Evolutionary conservation across 2,329 filamentous ascomycete species (phyloP).

Genomic region (Harringtonia lauricola): DNA sequence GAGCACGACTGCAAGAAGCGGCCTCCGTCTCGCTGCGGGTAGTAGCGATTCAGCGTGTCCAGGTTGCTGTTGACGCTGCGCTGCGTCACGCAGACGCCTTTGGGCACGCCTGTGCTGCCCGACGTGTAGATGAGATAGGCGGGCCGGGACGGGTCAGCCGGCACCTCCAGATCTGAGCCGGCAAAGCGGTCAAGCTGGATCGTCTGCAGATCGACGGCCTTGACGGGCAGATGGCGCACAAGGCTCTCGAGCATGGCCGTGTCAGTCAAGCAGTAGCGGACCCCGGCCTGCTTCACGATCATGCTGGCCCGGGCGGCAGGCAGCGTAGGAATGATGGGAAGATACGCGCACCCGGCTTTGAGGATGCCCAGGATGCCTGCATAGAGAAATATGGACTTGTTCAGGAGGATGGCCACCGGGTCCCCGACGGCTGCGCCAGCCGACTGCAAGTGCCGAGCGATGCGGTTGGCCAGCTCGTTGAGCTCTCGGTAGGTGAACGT

Average conservation of each 20-base stretch:
- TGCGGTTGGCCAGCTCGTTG: slow-evolving; percentile 49
- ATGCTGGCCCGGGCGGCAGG: slow-evolving; percentile 47
- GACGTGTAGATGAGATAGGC: slow-evolving; percentile 78
- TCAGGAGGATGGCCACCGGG: slow-evolving; percentile 63
- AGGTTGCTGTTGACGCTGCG: slow-evolving; percentile 68
- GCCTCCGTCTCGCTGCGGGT: slow-evolving; percentile 41
- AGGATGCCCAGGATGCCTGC: slow-evolving; percentile 61
- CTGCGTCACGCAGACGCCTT: slow-evolving; percentile 70
- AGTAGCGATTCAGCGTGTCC: slow-evolving; percentile 51
- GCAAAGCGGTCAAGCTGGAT: slow-evolving; percentile 10
- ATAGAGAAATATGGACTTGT: slow-evolving; percentile 66
- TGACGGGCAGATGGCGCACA: neutral
- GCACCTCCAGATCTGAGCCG: slow-evolving; percentile 20
- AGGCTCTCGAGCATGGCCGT: neutral
- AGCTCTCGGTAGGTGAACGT: slow-evolving; percentile 53
- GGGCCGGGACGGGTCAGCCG: slow-evolving; percentile 35
- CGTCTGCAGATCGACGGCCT: slow-evolving; percentile 23
- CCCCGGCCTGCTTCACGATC: slow-evolving; percentile 51
- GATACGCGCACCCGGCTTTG: slow-evolving; percentile 66
- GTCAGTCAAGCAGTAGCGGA: slow-evolving; percentile 30
- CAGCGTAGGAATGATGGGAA: slow-evolving; percentile 68
- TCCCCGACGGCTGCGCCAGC: slow-evolving; percentile 37
- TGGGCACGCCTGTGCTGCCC: slow-evolving; percentile 70
- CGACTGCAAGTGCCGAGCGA: slow-evolving; percentile 45
- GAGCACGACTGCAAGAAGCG: slow-evolving; percentile 75